These are phyloP conservation scores for Phytophthora brassicae DNA, from an alignment of 352 stramenopile genomes.

Conservation along the genomic window DNA sequence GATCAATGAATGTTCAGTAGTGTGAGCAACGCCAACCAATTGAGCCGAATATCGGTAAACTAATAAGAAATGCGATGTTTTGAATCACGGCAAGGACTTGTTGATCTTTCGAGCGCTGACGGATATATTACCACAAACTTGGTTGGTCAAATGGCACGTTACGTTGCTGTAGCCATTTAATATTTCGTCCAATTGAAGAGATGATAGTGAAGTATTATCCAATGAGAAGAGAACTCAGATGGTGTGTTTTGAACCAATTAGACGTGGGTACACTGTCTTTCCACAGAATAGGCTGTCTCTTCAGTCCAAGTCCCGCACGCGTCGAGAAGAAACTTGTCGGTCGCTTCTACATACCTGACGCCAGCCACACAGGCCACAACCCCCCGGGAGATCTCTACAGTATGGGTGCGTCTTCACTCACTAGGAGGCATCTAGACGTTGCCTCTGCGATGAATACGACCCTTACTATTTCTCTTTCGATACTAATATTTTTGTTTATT, in stretches of 20 bases:
- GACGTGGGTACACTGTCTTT: constrained; percentile 31
- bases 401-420: constrained; percentile 20
- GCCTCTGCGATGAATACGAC: not conserved
- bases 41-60: too few species aligned
- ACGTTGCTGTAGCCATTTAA: constrained; percentile 9
- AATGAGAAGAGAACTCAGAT: constrained; percentile 25
- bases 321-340: constrained; percentile 4
- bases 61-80: too few species aligned
- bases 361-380: not conserved
- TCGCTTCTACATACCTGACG: not conserved
- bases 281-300: constrained; percentile 22
- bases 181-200: constrained; percentile 10
- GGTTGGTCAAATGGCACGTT: too few species aligned
- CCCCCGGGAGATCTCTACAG: not conserved
- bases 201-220: not conserved
- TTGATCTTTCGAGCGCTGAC: too few species aligned
- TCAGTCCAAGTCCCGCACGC: constrained; percentile 11
- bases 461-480: too few species aligned
- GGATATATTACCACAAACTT: too few species aligned
- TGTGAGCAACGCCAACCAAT: constrained; percentile 16
- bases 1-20: constrained; percentile 12
- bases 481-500: too few species aligned
- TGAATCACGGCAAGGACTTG: too few species aligned
- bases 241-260: constrained; percentile 23
- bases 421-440: too few species aligned